Conservation (phyloP, 2,329 filamentous ascomycete species). For the Lojkania enalia region DNA sequence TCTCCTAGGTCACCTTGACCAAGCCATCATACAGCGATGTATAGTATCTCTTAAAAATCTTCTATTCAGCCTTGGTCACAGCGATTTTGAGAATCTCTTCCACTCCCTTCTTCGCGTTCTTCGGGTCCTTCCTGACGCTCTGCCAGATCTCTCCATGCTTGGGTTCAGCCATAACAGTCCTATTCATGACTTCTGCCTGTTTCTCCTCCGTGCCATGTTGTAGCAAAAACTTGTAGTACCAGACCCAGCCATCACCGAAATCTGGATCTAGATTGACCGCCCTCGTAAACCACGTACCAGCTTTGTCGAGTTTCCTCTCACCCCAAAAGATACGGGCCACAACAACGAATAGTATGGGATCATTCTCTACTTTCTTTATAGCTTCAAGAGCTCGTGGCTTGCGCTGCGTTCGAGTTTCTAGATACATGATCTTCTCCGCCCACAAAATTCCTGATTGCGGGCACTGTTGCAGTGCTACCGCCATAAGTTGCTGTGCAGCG, state of each 20-base stretch:
- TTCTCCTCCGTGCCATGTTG: conserved; percentile 97
- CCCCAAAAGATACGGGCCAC: conserved; percentile 96
- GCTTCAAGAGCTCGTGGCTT: conserved; percentile 90
- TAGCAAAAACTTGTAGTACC: conserved; percentile 91
- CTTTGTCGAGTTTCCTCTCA: conserved; percentile 89
- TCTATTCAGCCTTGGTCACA: conserved; percentile 58
- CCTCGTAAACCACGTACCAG: conserved; percentile 96
- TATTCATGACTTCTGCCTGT: conserved; percentile 77
- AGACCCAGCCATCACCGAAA: conserved; percentile 91
- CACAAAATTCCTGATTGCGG: conserved; percentile 86
- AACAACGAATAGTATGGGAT: conserved; percentile 84
- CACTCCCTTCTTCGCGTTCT: conserved; percentile 71
- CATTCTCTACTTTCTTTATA: conserved; percentile 95
- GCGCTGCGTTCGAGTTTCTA: conserved; percentile 88
- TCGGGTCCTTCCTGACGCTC: conserved; percentile 79
- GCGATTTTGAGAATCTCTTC: conserved; percentile 86
- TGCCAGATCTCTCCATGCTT: conserved; percentile 94
- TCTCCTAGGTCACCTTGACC: too few species aligned
- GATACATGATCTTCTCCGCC: conserved; percentile 93
- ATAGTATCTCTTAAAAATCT: too few species aligned
- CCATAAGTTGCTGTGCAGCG: conserved; percentile 91
- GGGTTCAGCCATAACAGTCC: conserved; percentile 82
- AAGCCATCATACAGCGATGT: too few species aligned
- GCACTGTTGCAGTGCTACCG: conserved; percentile 87
- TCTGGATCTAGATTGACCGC: conserved; percentile 86